Conservation (phyloP, 495 filamentous ascomycete species). For the Letharia columbiana region DNA sequence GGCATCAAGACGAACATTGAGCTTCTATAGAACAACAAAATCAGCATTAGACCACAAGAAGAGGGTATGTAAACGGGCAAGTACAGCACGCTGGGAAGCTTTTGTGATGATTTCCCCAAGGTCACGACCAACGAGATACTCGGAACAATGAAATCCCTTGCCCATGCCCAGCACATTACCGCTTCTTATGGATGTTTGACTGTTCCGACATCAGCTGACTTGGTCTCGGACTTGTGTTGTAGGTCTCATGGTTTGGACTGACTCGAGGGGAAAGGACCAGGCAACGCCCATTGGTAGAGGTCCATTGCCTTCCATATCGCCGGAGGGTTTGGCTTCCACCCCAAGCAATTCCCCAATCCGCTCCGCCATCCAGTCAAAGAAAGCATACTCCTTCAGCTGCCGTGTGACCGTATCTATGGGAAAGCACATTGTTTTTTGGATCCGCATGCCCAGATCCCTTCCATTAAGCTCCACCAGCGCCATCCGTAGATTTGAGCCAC, state of each 20-base stretch:
- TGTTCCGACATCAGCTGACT: slow-evolving; percentile 20
- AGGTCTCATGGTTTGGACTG: slow-evolving; percentile 23
- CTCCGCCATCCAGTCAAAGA: slow-evolving; percentile 64
- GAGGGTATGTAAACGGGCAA: slow-evolving; percentile 4
- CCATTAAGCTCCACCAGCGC: slow-evolving; percentile 52
- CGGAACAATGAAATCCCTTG: slow-evolving; percentile 55
- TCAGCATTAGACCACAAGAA: slow-evolving; percentile 2
- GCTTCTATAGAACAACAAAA: slow-evolving; percentile 18
- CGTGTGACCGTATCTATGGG: slow-evolving; percentile 48
- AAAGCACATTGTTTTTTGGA: slow-evolving; percentile 42
- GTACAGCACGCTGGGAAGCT: slow-evolving; percentile 44
- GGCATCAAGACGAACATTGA: slow-evolving; percentile 52
- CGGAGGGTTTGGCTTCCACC: slow-evolving; percentile 5
- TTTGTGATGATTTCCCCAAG: slow-evolving; percentile 49
- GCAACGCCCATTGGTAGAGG: slow-evolving; percentile 53
- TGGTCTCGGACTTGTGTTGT: not conserved
- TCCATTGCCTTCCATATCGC: slow-evolving; percentile 33
- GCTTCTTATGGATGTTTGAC: slow-evolving; percentile 49
- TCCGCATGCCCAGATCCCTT: slow-evolving; percentile 36
- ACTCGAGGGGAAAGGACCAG: slow-evolving; percentile 64
- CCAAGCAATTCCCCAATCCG: slow-evolving; percentile 47
- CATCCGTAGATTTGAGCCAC: slow-evolving; percentile 58
- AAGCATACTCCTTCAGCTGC: slow-evolving; percentile 43
- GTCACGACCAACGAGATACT: slow-evolving; percentile 49
- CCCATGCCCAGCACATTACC: slow-evolving; percentile 56